phyloP scores from a whole-genome alignment of 2,329 filamentous ascomycete species.

The Aschersonia sp. region DNA sequence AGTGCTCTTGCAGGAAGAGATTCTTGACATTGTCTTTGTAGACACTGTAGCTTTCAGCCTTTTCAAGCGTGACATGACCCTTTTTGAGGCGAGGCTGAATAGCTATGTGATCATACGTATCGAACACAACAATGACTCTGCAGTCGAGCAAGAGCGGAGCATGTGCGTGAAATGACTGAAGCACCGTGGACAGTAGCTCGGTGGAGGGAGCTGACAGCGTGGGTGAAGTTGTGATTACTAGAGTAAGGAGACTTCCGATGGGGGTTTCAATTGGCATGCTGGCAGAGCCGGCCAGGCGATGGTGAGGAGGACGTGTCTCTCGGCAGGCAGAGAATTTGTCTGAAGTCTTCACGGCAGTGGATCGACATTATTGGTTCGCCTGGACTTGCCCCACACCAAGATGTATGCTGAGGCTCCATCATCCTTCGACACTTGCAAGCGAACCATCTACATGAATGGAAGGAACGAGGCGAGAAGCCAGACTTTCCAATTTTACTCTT shows the following conservation, averaged over 20 bases:
- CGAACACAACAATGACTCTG: constrained; percentile 34
- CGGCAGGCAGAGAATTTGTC: too few relatives aligned
- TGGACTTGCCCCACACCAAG: too few relatives aligned
- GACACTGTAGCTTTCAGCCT: constrained; percentile 21
- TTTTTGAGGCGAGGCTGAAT: constrained; percentile 33
- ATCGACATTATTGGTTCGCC: too few relatives aligned
- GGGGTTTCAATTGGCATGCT: not conserved
- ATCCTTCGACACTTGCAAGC: too few relatives aligned
- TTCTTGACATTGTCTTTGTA: constrained; percentile 34
- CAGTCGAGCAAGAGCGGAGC: constrained; percentile 27
- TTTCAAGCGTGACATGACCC: constrained; percentile 32
- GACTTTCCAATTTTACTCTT: too few relatives aligned
- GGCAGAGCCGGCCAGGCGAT: not conserved
- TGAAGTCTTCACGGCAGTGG: too few relatives aligned
- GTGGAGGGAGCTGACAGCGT: constrained; percentile 39
- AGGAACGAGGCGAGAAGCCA: too few relatives aligned
- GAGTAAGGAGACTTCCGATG: constrained; percentile 7
- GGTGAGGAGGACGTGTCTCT: too few relatives aligned
- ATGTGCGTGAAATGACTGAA: constrained; percentile 28
- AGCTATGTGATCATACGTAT: constrained; percentile 33
- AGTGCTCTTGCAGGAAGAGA: constrained; percentile 14
- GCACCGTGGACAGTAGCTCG: constrained; percentile 31
- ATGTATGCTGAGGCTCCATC: too few relatives aligned
- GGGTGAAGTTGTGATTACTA: constrained; percentile 38
- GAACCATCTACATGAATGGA: too few relatives aligned